These are phyloP conservation scores for Mycena epipterygia DNA, from an alignment of 768 basidiomycete species.

Conservation along the genomic window DNA sequence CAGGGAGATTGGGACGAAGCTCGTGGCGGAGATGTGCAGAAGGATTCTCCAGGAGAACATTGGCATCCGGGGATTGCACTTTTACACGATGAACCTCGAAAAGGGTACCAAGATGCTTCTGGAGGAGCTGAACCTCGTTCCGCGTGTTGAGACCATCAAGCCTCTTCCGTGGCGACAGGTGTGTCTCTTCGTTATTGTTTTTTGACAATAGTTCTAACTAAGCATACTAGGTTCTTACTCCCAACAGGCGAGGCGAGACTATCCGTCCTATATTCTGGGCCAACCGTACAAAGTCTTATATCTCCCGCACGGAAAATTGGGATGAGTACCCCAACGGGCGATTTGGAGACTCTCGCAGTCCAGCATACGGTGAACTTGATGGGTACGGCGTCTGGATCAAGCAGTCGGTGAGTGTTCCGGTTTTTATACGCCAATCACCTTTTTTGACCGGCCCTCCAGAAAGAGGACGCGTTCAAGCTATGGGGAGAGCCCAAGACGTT, in stretches of 20 bases:
- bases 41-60: constrained; percentile 84
- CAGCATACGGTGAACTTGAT: constrained; percentile 98
- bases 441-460: constrained; percentile 58
- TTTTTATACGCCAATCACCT: background rate
- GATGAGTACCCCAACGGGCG: constrained; percentile 99
- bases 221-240: constrained; percentile 83
- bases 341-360: constrained; percentile 97
- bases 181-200: constrained; percentile 30
- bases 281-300: constrained; percentile 94
- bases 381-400: constrained; percentile 96
- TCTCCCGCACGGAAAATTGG: constrained; percentile 98
- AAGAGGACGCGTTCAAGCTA: constrained; percentile 86
- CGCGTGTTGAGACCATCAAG: constrained; percentile 90
- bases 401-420: constrained; percentile 72
- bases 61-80: constrained; percentile 91
- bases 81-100: constrained; percentile 98
- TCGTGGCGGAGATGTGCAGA: constrained; percentile 95
- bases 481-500: constrained; percentile 87
- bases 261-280: constrained; percentile 99
- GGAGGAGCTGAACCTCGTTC: constrained; percentile 91
- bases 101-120: constrained; percentile 96
- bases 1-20: constrained; percentile 90
- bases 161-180: constrained; percentile 98
- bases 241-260: constrained; percentile 89
- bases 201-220: constrained; percentile 31